Evolutionary conservation across 2,329 filamentous ascomycete genomes (phyloP), one percentile per base, ranked within the genome.

Genomic region (Cordyceps tenuipes): DNA sequence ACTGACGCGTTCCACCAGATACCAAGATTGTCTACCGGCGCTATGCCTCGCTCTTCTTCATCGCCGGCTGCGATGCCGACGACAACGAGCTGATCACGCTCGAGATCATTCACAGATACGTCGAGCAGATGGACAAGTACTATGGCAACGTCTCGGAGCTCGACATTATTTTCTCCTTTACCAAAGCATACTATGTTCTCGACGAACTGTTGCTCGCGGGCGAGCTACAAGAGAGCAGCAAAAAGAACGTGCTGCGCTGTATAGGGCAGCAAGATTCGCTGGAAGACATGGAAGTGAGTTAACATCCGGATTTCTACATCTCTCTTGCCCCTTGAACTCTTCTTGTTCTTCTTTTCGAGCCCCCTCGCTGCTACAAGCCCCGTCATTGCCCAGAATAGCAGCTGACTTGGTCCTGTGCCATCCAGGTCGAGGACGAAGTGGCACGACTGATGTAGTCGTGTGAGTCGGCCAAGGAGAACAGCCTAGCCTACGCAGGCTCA

Each of bases 71-170:
- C 78, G 88, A 91, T 58, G 92, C 92, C n/a, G 91, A 91, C 64
- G 94, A 99, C 76, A 99, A 99, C 76, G 94, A 99, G 73, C 80
- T 99, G 71, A 97, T 97, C 73, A 96, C 91, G 26, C 90, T 99
- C 72, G 94, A 99, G 76, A 91, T 99, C 72, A 95, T 99, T 69
- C 94, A 99, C 76, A 91, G 94, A 76, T 99, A 99, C 74, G 94
- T 99, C 71, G 94, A 99, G 76, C 94, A 99, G 78, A 99, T 99
- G 94, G 94, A 99, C 82, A 99, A 99, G 76, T 99, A 99, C 80
- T 99, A 97, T 75, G 94, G 94, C 75, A 99, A 99, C 75, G 94
- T 99, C 62, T 99, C 94, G 86, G 94, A 99, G 79, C 84, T 99
- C 65, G 92, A 97, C 75, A 97, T 97, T 76, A 99, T 99, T 75